phyloP scores from a whole-genome alignment of 768 basidiomycete genomes.

The Fomitopsis serialis region DNA sequence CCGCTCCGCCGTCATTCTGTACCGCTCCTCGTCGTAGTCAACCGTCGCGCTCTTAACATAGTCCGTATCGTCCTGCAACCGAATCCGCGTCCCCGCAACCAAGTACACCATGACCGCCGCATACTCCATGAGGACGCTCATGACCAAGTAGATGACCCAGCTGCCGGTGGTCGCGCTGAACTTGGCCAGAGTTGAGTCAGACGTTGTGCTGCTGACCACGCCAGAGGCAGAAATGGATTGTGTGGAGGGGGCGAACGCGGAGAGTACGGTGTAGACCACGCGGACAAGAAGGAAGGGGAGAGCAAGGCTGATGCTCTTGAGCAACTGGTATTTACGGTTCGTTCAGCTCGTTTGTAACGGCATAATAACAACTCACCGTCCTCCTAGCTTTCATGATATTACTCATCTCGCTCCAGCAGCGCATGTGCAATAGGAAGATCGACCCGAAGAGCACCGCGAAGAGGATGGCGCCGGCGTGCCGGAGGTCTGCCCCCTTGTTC shows the following conservation, averaged over 20 bases:
- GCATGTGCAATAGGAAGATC: constrained; percentile 7
- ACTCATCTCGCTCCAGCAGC: constrained; percentile 9
- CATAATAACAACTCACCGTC: not conserved
- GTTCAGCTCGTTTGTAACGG: not conserved
- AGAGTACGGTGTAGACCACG: constrained; percentile 52
- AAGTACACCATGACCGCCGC: constrained; percentile 40
- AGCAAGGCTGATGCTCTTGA: constrained; percentile 46
- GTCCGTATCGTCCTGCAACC: no score
- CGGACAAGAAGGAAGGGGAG: constrained; percentile 58
- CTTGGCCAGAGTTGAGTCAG: constrained; percentile 34
- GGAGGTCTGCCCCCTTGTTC: constrained; percentile 21
- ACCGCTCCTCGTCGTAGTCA: no score
- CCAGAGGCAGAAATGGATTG: constrained; percentile 1
- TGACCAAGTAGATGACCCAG: constrained; percentile 53
- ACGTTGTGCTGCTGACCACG: constrained; percentile 23
- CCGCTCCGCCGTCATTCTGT: no score
- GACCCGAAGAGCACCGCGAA: constrained; percentile 36
- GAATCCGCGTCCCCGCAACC: constrained; percentile 19
- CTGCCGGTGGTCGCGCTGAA: constrained; percentile 53
- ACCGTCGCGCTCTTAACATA: no score
- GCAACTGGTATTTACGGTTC: constrained; percentile 36
- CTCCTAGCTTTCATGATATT: constrained; percentile 7
- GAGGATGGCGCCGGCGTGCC: constrained; percentile 29
- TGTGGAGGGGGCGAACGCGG: constrained; percentile 47
- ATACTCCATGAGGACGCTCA: constrained; percentile 60